Evolutionary conservation across 78 protist species (phyloP).

Genomic region (Tieghemostelium lacteum): DNA sequence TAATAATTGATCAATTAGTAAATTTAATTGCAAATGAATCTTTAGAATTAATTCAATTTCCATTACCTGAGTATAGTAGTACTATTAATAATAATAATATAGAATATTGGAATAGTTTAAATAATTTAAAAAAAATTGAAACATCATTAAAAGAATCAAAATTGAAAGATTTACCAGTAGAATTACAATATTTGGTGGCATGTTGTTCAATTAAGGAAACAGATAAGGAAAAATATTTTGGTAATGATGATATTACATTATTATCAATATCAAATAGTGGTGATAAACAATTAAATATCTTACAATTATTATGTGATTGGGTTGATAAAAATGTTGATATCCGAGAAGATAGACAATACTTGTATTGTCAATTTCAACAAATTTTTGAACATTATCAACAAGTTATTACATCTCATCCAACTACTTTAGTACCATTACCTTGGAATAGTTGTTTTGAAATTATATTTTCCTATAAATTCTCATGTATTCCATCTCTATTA

Average conservation of each 20-base stretch:
- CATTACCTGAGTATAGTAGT: constrained; percentile 37
- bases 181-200: constrained; percentile 9
- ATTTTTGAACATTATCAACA: constrained; percentile 14
- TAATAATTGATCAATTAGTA: constrained; percentile 3
- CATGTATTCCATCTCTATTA: neutral
- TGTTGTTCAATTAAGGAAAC: neutral
- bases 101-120: constrained; percentile 20
- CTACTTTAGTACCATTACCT: constrained; percentile 11
- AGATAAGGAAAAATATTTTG: neutral
- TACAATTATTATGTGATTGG: constrained; percentile 14
- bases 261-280: neutral
- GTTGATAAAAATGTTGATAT: neutral
- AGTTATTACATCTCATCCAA: neutral
- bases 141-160: neutral
- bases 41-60: constrained; percentile 31
- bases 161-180: constrained; percentile 18
- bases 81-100: too few species aligned
- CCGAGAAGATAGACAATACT: neutral
- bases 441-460: constrained; percentile 57
- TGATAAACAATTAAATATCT: neutral
- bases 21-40: constrained; percentile 6
- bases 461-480: constrained; percentile 43
- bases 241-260: neutral
- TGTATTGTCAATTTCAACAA: constrained; percentile 9
- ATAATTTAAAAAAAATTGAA: neutral